phyloP scores from a whole-genome alignment of 2,329 filamentous ascomycete genomes.

The Cyphellophora attinorum region DNA sequence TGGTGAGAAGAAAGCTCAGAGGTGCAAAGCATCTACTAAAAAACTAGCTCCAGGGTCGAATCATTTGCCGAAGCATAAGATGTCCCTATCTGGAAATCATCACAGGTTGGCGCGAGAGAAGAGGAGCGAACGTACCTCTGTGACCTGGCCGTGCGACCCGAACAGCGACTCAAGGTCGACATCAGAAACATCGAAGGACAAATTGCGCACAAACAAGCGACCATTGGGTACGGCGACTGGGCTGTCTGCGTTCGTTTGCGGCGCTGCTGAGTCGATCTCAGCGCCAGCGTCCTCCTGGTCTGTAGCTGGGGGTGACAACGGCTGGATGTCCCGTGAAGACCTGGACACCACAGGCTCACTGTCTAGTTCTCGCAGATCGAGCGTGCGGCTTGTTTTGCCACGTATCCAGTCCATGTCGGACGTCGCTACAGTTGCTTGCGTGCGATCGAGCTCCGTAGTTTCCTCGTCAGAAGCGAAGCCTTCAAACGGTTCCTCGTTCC shows the following conservation, averaged over 20 bases:
- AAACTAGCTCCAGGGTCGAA: constrained; percentile 85
- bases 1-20: constrained; percentile 48
- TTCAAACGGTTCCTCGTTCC: not conserved
- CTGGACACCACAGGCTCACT: too few relatives aligned
- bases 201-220: constrained; percentile 79
- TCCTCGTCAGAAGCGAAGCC: not conserved
- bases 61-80: constrained; percentile 90
- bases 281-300: constrained; percentile 14
- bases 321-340: too few relatives aligned
- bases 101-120: constrained; percentile 43
- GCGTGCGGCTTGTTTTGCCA: constrained; percentile 72
- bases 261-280: constrained; percentile 2
- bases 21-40: constrained; percentile 99
- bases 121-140: constrained; percentile 59
- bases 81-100: constrained; percentile 99
- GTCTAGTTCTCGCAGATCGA: constrained; percentile 74
- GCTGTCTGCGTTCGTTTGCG: constrained; percentile 8
- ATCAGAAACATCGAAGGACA: constrained; percentile 70
- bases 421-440: not conserved
- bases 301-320: constrained; percentile 4
- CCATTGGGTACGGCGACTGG: constrained; percentile 42
- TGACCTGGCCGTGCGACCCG: constrained; percentile 58
- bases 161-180: constrained; percentile 69
- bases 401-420: constrained; percentile 68
- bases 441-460: not conserved